Percentiles rank a stretch among this genome's conserved stretches.
Evolutionary conservation across 306 rosid species (phyloP).

Genomic region (Castanea crenata): DNA sequence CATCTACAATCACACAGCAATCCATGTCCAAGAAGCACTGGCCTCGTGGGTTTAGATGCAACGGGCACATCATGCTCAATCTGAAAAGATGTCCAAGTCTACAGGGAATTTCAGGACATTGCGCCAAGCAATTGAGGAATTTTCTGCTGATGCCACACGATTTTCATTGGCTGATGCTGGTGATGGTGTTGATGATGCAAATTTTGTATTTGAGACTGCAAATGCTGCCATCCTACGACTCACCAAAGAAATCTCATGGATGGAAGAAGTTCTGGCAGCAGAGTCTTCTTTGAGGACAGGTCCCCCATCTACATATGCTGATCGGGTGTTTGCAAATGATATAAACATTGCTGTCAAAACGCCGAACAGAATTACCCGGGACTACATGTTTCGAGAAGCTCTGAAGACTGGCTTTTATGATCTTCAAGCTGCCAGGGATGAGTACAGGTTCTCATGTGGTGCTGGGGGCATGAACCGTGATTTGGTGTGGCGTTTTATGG

Average conservation of each 20-base stretch:
- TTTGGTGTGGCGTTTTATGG: constrained; percentile 75
- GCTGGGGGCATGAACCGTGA: constrained; percentile 70
- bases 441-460: constrained; percentile 84
- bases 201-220: constrained; percentile 88
- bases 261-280: constrained; percentile 68
- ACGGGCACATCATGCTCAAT: constrained; percentile 89
- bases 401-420: constrained; percentile 88
- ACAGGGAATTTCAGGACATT: constrained; percentile 90
- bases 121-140: constrained; percentile 83
- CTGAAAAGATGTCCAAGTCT: constrained; percentile 94
- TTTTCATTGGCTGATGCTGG: constrained; percentile 98
- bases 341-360: constrained; percentile 71
- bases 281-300: constrained; percentile 73
- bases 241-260: constrained; percentile 83
- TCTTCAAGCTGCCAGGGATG: constrained; percentile 89
- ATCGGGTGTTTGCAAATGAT: constrained; percentile 75
- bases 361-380: constrained; percentile 70
- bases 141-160: constrained; percentile 87
- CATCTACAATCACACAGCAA: constrained; percentile 85
- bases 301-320: constrained; percentile 79
- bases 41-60: constrained; percentile 93
- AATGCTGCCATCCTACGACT: constrained; percentile 85
- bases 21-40: constrained; percentile 63
- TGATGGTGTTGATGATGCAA: constrained; percentile 92
- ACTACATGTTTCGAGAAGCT: constrained; percentile 84